phyloP scores from a whole-genome alignment of 306 rosid species.

The Rosa persica region DNA sequence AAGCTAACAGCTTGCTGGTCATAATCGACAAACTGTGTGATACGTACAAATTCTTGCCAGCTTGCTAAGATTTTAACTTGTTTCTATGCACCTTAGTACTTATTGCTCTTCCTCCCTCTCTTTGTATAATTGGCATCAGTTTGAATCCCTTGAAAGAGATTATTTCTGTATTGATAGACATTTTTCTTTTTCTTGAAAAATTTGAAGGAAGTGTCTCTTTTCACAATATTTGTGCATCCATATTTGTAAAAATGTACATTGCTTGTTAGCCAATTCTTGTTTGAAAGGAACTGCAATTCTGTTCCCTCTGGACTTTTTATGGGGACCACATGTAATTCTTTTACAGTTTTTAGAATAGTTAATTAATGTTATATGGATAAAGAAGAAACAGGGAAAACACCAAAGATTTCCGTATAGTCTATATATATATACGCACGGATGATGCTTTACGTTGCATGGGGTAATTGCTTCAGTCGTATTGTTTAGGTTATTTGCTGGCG shows the following conservation, averaged over 20 bases:
- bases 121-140: neutral
- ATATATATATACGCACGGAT: neutral
- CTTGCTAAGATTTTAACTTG: neutral
- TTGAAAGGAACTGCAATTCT: neutral
- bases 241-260: too few relatives aligned
- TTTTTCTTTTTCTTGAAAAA: neutral
- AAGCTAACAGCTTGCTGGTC: neutral
- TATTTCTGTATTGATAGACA: too few relatives aligned
- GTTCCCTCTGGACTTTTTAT: neutral
- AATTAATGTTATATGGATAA: neutral
- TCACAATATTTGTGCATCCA: neutral
- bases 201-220: neutral
- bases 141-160: neutral
- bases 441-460: neutral
- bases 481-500: neutral
- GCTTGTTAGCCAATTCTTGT: neutral
- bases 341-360: neutral
- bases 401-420: neutral
- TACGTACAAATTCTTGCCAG: neutral
- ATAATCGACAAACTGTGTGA: neutral
- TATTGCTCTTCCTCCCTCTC: neutral
- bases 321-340: neutral
- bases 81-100: neutral
- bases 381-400: neutral
- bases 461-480: neutral